Conservation (phyloP, 371 early-diverging fungal species). For the Syncephalis fuscata region DNA sequence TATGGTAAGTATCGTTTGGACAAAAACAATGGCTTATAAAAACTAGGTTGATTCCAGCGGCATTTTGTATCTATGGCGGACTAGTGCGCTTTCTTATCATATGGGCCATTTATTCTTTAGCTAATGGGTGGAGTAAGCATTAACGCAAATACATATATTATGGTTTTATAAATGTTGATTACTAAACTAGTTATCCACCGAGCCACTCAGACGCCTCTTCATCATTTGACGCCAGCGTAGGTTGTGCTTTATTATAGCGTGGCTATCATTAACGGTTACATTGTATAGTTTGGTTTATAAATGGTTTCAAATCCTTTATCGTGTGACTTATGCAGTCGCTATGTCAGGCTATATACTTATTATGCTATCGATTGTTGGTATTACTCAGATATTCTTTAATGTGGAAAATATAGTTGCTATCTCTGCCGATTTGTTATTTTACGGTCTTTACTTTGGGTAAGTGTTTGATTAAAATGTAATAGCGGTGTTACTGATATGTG, state of each 20-base stretch:
- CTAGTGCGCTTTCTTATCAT: slow-evolving; percentile 14
- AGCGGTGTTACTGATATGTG: background rate
- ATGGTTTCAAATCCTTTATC: slow-evolving; percentile 44
- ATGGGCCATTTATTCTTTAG: slow-evolving; percentile 21
- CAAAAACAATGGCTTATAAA: background rate
- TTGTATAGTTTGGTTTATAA: slow-evolving; percentile 39
- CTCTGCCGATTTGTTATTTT: slow-evolving; percentile 28
- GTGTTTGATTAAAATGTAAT: background rate
- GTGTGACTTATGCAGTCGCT: slow-evolving; percentile 41
- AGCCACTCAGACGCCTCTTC: slow-evolving; percentile 34
- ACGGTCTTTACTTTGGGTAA: slow-evolving; percentile 61
- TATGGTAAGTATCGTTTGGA: slow-evolving; percentile 34
- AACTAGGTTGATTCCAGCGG: slow-evolving; percentile 7
- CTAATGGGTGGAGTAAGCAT: slow-evolving; percentile 22
- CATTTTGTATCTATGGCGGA: slow-evolving; percentile 4
- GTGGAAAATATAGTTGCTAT: slow-evolving; percentile 14
- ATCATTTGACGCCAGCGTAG: slow-evolving; percentile 34
- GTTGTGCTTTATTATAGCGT: slow-evolving; percentile 9
- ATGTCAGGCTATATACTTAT: slow-evolving; percentile 34
- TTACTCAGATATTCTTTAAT: slow-evolving; percentile 19
- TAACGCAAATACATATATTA: background rate
- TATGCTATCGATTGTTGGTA: slow-evolving; percentile 35
- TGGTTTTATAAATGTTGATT: background rate
- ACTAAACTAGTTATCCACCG: slow-evolving; percentile 5
- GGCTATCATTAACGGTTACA: background rate